These are phyloP conservation scores for Pseudophaeomoniella oleicola DNA, from an alignment of 2,329 filamentous ascomycete species.

Conservation along the genomic window DNA sequence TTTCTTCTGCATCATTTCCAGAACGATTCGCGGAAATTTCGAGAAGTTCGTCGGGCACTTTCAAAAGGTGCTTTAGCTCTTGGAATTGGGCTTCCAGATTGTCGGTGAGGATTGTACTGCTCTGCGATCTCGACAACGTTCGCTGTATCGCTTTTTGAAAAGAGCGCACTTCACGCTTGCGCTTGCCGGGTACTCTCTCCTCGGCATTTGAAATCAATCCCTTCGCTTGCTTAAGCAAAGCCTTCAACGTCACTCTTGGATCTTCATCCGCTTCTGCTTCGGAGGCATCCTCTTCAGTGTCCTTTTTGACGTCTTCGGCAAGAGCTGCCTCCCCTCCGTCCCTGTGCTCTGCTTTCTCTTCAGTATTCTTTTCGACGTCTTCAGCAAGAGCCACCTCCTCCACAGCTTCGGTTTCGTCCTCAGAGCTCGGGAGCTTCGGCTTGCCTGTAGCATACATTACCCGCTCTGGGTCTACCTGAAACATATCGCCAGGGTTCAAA, in stretches of 20 bases:
- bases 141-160: conserved; percentile 53
- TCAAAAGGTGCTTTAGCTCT: conserved; percentile 33
- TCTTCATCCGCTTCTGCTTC: conserved; percentile 11
- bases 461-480: conserved; percentile 80
- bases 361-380: conserved; percentile 11
- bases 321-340: conserved; percentile 10
- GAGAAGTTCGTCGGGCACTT: conserved; percentile 17
- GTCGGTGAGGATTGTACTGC: conserved; percentile 26
- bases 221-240: conserved; percentile 43
- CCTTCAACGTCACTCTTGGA: conserved; percentile 34
- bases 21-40: conserved; percentile 5
- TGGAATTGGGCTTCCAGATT: conserved; percentile 41
- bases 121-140: conserved; percentile 41
- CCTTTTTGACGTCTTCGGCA: conserved; percentile 12
- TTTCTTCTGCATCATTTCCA: conserved; percentile 12
- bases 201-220: conserved; percentile 40
- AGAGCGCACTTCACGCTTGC: conserved; percentile 61
- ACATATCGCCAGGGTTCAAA: conserved; percentile 95
- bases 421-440: conserved; percentile 34
- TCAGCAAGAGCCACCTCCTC: conserved; percentile 10
- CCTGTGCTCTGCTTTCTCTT: conserved; percentile 6
- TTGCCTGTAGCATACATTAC: conserved; percentile 79
- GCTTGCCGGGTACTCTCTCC: conserved; percentile 47
- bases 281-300: conserved; percentile 7
- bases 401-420: conserved; percentile 13